Percentiles rank a stretch among this genome's conserved stretches.
phyloP scores from a whole-genome alignment of 2,329 filamentous ascomycete genomes.

The Calonectria pteridis region DNA sequence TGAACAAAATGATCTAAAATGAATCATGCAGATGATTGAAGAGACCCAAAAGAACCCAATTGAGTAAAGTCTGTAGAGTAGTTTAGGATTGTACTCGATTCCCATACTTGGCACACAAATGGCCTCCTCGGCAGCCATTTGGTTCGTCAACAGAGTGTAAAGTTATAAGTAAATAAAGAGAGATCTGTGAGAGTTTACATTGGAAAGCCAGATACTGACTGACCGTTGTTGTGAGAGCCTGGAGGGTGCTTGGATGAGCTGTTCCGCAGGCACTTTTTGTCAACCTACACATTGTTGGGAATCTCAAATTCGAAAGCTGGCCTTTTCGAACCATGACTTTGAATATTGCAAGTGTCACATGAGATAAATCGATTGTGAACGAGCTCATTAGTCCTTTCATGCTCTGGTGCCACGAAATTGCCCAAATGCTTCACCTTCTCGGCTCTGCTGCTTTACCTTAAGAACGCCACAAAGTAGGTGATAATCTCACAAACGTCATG shows the following conservation, averaged over 20 bases:
- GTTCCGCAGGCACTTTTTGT: background rate
- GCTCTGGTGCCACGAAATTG: background rate
- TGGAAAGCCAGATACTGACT: too few relatives aligned
- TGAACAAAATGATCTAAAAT: background rate
- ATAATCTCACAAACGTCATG: background rate
- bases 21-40: rapidly evolving
- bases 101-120: background rate
- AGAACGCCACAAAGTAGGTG: background rate
- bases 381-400: background rate
- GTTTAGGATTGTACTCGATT: background rate
- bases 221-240: too few relatives aligned
- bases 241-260: too few relatives aligned
- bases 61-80: background rate
- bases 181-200: too few relatives aligned
- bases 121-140: background rate
- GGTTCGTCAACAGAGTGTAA: too few relatives aligned
- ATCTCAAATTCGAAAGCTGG: background rate
- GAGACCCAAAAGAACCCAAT: background rate
- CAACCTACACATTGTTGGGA: background rate
- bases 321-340: too few relatives aligned
- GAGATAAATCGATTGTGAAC: background rate
- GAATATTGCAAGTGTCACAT: background rate
- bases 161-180: too few relatives aligned
- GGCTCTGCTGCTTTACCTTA: too few relatives aligned
- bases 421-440: too few relatives aligned